phyloP scores from a whole-genome alignment of 495 filamentous ascomycete genomes.

The Pseudomonodictys pantanalensis region DNA sequence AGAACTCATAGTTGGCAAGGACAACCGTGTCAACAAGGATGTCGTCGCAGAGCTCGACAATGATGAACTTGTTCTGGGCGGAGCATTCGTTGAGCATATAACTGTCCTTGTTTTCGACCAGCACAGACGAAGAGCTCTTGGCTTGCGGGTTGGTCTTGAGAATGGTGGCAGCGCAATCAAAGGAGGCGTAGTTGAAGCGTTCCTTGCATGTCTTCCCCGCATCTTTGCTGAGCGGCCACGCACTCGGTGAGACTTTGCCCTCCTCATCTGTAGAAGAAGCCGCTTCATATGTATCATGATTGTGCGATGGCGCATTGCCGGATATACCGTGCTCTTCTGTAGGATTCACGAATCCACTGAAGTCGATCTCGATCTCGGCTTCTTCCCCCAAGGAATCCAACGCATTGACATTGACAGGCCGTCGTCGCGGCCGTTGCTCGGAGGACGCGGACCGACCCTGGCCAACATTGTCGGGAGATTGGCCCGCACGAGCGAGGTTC shows the following conservation, averaged over 20 bases:
- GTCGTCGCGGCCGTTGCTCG: conserved; percentile 45
- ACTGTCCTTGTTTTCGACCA: conserved; percentile 96
- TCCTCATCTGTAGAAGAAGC: conserved; percentile 31
- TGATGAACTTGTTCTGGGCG: conserved; percentile 84
- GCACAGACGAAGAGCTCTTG: conserved; percentile 78
- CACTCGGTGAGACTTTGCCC: conserved; percentile 48
- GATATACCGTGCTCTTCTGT: conserved; percentile 1
- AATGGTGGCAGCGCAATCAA: conserved; percentile 91
- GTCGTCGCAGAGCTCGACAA: conserved; percentile 86
- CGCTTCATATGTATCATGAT: neutral
- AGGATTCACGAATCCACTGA: conserved; percentile 60
- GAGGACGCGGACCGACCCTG: conserved; percentile 43
- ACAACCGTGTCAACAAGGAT: conserved; percentile 95
- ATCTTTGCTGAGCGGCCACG: conserved; percentile 73
- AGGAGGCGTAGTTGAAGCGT: conserved; percentile 93
- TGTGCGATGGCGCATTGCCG: conserved; percentile 2
- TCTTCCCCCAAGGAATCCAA: conserved; percentile 81
- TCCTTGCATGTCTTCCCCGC: conserved; percentile 94
- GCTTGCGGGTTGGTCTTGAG: conserved; percentile 82
- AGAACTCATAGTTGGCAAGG: conserved; percentile 97
- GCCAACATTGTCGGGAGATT: conserved; percentile 73
- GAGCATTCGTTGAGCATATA: conserved; percentile 96
- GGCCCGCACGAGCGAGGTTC: conserved; percentile 82
- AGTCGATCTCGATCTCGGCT: conserved; percentile 85
- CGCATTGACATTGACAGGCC: conserved; percentile 58